Evolutionary conservation across 129 eudicot species (phyloP), one percentile per base, ranked within the genome.

Genomic region (Artemisia argyi): DNA sequence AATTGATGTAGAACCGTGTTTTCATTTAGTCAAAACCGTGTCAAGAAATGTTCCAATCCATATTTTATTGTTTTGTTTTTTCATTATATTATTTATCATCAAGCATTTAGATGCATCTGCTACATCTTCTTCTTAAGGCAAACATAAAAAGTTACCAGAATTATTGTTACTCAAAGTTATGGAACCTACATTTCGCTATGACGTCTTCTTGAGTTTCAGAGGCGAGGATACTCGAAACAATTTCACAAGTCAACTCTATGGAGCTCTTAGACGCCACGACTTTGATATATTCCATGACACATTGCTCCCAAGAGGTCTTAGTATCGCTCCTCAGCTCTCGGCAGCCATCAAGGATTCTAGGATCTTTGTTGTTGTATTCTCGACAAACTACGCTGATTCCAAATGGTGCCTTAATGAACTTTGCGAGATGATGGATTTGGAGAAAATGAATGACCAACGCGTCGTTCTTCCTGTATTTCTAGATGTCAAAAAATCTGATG

Each of bases 151-250:
- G 7, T 52, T 1, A 52, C 19, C 57, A 15, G 7, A 52, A 0
- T 4, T 3, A 16, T 52, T 14, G 17, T 15, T 51, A 16, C n/a
- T 51, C 14, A 0, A 6, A 13, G n/a, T 52, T 7, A 51, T 52
- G 57, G 57, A 52, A 15, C 57, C 57, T 26, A 52, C 30, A 3
- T 53, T 51, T 52, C 73, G 50, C 35, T 51, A 63, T 24, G 78
- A 74, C n/a, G 78, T 52, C 55, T 74, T 74, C 61, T 32, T 73
- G 9, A 73, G 78, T 63, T 73, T 73, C 64, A 19, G 78, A 19
- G 78, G 78, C 26, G 30, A 1, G 24, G 77, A 72, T 64, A 72
- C 69, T 7, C 77, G 72, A 28, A 52, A 15, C n/a, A 63, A 11
- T 35, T 74, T 74, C 49, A 64, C 71, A 14, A 74, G 78, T 28